phyloP scores from a whole-genome alignment of 805 yeast species.

The Kuraishia borneana region DNA sequence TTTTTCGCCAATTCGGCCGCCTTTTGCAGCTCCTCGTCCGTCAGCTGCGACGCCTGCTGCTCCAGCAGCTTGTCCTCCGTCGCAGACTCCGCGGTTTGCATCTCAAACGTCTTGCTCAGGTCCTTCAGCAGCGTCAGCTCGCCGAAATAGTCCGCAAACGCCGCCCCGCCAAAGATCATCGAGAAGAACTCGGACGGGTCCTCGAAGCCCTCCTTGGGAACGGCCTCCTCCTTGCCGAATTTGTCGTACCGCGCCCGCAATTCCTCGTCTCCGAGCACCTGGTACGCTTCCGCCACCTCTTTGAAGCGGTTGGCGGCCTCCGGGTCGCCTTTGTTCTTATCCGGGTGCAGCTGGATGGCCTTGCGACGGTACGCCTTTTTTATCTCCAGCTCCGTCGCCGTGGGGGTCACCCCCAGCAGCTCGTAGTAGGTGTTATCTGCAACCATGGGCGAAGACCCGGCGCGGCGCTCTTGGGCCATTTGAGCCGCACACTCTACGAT shows the following conservation, averaged over 20 bases:
- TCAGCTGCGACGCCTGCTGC: slow-evolving; percentile 35
- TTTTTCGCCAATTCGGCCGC: slow-evolving; percentile 16
- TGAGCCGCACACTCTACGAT: neutral
- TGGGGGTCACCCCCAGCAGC: slow-evolving; percentile 40
- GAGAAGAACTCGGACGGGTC: slow-evolving; percentile 67
- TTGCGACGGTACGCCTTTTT: slow-evolving; percentile 73
- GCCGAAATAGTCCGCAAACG: slow-evolving; percentile 79
- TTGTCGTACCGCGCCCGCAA: slow-evolving; percentile 62
- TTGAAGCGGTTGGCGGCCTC: slow-evolving; percentile 65
- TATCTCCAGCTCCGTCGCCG: slow-evolving; percentile 56
- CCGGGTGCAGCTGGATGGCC: slow-evolving; percentile 72
- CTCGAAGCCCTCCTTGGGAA: slow-evolving; percentile 62
- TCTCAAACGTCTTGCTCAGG: slow-evolving; percentile 31
- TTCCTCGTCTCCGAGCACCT: slow-evolving; percentile 56
- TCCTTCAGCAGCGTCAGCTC: slow-evolving; percentile 74
- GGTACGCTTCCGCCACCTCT: slow-evolving; percentile 59
- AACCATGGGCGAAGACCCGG: no score
- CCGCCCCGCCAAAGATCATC: slow-evolving; percentile 81
- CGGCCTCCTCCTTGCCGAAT: slow-evolving; percentile 63
- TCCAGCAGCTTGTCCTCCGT: slow-evolving; percentile 23
- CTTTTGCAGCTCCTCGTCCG: slow-evolving; percentile 16
- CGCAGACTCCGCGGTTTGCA: slow-evolving; percentile 24
- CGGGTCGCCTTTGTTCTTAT: slow-evolving; percentile 69
- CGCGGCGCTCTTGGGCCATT: no score
- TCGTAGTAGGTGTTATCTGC: slow-evolving; percentile 70